Percentiles rank a stretch among this genome's conserved stretches.
Conservation (phyloP, 2,329 filamentous ascomycete genomes). For the Hyphodiscus sp. region DNA sequence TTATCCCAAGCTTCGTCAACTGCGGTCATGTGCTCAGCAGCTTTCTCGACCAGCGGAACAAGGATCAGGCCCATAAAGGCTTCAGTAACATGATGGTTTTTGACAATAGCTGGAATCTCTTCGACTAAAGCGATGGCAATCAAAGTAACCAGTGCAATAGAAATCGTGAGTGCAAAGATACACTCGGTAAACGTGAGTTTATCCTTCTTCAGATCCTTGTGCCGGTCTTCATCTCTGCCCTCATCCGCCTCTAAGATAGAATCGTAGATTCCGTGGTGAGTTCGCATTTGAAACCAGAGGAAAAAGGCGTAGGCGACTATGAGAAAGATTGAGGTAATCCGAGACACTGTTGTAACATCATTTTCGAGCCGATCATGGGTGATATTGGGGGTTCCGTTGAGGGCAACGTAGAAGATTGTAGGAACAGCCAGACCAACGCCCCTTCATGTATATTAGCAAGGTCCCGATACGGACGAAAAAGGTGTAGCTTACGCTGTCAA, state of each 20-base stretch:
- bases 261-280: constrained; percentile 72
- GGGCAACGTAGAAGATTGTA: constrained; percentile 42
- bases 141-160: constrained; percentile 64
- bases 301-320: constrained; percentile 63
- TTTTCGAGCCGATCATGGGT: constrained; percentile 36
- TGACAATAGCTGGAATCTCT: constrained; percentile 59
- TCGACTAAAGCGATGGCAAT: constrained; percentile 61
- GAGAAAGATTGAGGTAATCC: constrained; percentile 63
- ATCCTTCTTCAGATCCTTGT: constrained; percentile 51
- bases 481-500: constrained; percentile 61
- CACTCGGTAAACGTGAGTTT: constrained; percentile 74
- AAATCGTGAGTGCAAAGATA: constrained; percentile 54
- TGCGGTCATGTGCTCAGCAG: constrained; percentile 77
- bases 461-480: not conserved
- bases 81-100: constrained; percentile 44
- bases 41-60: constrained; percentile 77
- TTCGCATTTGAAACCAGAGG: constrained; percentile 65
- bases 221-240: constrained; percentile 55
- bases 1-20: constrained; percentile 80
- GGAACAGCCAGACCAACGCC: constrained; percentile 41
- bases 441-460: constrained; percentile 26
- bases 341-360: constrained; percentile 59
- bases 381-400: constrained; percentile 27
- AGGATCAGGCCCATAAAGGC: constrained; percentile 67
- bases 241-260: constrained; percentile 68